Evolutionary conservation across 176 grass and related monocot genomes (phyloP).

Genomic region (Oryza glaberrima): DNA sequence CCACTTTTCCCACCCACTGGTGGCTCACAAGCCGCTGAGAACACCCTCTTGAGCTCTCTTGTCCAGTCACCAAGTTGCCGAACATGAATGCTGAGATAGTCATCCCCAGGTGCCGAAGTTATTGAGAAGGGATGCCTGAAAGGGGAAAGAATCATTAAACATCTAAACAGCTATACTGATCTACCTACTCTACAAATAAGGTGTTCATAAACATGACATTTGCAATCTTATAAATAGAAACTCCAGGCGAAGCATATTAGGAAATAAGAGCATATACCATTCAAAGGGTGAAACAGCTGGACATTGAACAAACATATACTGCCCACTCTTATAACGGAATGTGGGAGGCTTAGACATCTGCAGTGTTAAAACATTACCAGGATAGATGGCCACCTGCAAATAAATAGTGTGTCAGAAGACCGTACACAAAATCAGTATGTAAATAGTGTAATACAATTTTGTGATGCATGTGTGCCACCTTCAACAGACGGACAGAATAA

Average conservation of each 20-base stretch:
- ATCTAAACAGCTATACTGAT: constrained; percentile 8
- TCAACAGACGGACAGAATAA: constrained; percentile 82
- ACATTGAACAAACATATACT: constrained; percentile 99
- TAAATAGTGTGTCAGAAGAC: constrained; percentile 43
- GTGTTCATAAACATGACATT: background rate
- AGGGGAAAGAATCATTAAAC: constrained; percentile 31
- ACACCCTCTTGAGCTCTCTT: constrained; percentile 84
- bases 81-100: constrained; percentile 95
- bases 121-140: constrained; percentile 98
- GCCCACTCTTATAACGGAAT: constrained; percentile 89
- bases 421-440: constrained; percentile 25
- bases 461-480: constrained; percentile 53
- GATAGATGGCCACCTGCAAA: constrained; percentile 94
- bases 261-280: constrained; percentile 68
- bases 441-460: constrained; percentile 16
- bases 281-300: constrained; percentile 92
- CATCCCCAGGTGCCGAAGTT: constrained; percentile 90
- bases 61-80: constrained; percentile 98
- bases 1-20: constrained; percentile 87
- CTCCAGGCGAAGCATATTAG: constrained; percentile 13
- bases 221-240: constrained; percentile 11
- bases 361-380: constrained; percentile 88
- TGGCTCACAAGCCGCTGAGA: constrained; percentile 88
- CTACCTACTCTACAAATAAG: constrained; percentile 4
- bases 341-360: constrained; percentile 91